Evolutionary conservation across 345 rosid genomes (phyloP).

Genomic region (Gossypium arboreum): DNA sequence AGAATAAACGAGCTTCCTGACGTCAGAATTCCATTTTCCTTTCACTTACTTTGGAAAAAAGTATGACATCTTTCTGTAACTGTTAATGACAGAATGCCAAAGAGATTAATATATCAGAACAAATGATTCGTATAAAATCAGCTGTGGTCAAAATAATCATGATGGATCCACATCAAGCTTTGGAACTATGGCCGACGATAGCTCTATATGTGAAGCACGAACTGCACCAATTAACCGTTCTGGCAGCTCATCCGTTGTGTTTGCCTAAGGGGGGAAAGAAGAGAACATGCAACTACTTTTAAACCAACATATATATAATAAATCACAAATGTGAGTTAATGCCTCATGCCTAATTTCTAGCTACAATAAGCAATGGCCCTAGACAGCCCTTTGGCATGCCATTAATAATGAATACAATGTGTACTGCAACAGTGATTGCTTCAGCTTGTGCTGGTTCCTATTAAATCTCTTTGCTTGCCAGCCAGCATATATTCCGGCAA

Average conservation of each 20-base stretch:
- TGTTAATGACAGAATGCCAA: conserved; percentile 8
- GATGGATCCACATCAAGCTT: conserved; percentile 44
- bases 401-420: conserved; percentile 5
- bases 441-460: not conserved
- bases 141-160: conserved; percentile 16
- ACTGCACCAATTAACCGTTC: conserved; percentile 89
- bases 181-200: conserved; percentile 83
- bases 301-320: not conserved
- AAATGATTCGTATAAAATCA: conserved; percentile 19
- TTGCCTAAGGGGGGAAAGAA: conserved; percentile 47
- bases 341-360: conserved; percentile 1
- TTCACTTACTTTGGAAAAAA: conserved; percentile 10
- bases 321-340: not conserved
- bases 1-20: not conserved
- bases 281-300: not conserved
- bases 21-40: conserved; percentile 1
- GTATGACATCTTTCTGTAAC: conserved; percentile 8
- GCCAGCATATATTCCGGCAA: not conserved
- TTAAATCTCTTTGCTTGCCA: not conserved
- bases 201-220: conserved; percentile 86
- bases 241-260: conserved; percentile 78
- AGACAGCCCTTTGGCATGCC: not conserved
- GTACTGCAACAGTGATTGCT: not conserved
- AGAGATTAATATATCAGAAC: conserved; percentile 18
- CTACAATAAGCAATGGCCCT: not conserved